These are phyloP conservation scores for Leucosporidium yakuticum DNA, from an alignment of 768 basidiomycete genomes.

Conservation along the genomic window DNA sequence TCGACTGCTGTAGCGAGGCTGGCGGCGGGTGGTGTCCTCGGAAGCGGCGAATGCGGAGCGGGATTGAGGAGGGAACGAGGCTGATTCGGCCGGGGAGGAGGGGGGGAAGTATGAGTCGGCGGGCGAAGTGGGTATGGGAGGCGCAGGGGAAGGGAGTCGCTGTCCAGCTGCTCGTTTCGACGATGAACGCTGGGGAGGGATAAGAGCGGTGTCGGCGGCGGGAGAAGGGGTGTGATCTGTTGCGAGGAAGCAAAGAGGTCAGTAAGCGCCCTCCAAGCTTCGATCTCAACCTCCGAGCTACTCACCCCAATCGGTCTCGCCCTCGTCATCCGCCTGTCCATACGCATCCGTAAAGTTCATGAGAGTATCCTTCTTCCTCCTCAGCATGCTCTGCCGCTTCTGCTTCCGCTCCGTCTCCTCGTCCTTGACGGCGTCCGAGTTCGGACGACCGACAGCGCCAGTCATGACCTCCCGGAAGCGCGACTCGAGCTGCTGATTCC, in stretches of 20 bases:
- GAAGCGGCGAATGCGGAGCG: not conserved
- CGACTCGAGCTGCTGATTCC: conserved; percentile 1
- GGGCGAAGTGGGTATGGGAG: not conserved
- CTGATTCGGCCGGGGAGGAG: not conserved
- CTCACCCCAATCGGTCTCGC: conserved; percentile 14
- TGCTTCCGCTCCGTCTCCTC: not conserved
- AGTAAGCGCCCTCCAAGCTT: no score
- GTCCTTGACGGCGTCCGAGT: conserved; percentile 2
- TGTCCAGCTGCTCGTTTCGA: conserved; percentile 6
- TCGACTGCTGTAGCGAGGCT: not conserved
- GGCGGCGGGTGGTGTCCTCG: not conserved
- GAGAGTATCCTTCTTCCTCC: conserved; percentile 33
- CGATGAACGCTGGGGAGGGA: not conserved
- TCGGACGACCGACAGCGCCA: no score
- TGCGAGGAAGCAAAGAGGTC: not conserved
- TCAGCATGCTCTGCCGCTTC: conserved; percentile 14
- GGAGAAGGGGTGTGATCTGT: not conserved
- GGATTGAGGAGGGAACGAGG: conserved; percentile 6
- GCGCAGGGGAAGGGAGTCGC: not conserved
- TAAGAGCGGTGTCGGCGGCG: not conserved
- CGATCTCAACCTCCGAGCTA: not conserved
- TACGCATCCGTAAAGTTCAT: conserved; percentile 25
- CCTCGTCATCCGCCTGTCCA: not conserved
- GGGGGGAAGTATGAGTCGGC: not conserved
- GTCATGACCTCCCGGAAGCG: conserved; percentile 12